Percentiles rank a stretch among this genome's conserved stretches.
Conservation (phyloP, 2,329 filamentous ascomycete species). For the Stachybotrys elegans region DNA sequence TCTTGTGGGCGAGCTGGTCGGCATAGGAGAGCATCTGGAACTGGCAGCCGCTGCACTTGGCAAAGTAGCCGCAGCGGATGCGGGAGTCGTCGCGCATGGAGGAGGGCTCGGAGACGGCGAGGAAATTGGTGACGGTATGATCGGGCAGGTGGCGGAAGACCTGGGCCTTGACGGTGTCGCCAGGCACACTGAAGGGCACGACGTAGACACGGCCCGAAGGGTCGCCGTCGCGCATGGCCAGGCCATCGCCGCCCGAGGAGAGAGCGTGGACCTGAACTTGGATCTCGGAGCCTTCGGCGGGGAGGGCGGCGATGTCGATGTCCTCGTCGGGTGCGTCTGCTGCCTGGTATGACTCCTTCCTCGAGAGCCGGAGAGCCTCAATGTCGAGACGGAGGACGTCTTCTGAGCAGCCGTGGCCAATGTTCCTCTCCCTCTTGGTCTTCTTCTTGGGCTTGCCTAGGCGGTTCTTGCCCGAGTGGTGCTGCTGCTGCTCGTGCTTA, state of each 20-base stretch:
- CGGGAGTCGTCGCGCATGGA: conserved; percentile 71
- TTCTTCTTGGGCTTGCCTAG: conserved; percentile 38
- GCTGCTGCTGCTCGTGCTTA: not conserved
- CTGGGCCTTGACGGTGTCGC: conserved; percentile 74
- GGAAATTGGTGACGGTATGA: conserved; percentile 76
- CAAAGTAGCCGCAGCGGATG: conserved; percentile 81
- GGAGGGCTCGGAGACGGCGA: conserved; percentile 71
- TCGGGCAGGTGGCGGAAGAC: conserved; percentile 66
- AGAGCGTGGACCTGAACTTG: conserved; percentile 77
- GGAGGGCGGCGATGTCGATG: too few relatives aligned
- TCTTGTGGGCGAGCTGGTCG: conserved; percentile 82
- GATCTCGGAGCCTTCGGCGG: conserved; percentile 67
- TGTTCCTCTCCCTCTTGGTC: conserved; percentile 54
- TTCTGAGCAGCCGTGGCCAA: conserved; percentile 57
- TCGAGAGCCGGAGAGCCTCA: conserved; percentile 40
- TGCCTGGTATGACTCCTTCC: conserved; percentile 18
- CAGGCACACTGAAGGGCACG: conserved; percentile 82
- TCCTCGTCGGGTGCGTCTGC: conserved; percentile 23
- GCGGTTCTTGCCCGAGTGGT: conserved; percentile 13
- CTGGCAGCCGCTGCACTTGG: conserved; percentile 84
- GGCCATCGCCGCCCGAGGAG: conserved; percentile 87
- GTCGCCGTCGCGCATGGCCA: conserved; percentile 66
- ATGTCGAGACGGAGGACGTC: conserved; percentile 64
- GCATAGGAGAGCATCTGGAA: conserved; percentile 94
- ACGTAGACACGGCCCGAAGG: conserved; percentile 62